Conservation (phyloP, 2,329 filamentous ascomycete genomes). For the Monilinia laxa region DNA sequence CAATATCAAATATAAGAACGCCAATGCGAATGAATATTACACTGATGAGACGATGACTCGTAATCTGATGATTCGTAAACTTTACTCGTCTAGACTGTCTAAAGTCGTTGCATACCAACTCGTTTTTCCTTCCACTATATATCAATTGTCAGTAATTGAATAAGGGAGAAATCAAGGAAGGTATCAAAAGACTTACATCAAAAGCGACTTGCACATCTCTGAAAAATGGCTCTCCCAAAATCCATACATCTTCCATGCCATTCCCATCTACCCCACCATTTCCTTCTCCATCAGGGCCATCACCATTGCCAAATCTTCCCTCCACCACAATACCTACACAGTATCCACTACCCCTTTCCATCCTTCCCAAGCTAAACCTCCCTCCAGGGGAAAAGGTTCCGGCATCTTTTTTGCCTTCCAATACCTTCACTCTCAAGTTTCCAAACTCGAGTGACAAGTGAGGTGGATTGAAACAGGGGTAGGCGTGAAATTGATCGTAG, state of each 20-base stretch:
- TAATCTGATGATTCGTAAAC: not conserved
- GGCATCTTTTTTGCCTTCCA: slow-evolving; percentile 28
- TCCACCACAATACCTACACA: slow-evolving; percentile 32
- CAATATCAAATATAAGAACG: too few relatives aligned
- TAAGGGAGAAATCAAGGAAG: fast-evolving
- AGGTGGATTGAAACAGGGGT: slow-evolving; percentile 32
- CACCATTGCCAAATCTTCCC: slow-evolving; percentile 26
- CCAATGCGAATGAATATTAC: too few relatives aligned
- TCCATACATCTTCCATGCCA: slow-evolving; percentile 31
- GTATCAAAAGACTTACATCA: slow-evolving; percentile 26
- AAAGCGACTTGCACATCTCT: slow-evolving; percentile 34
- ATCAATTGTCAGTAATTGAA: not conserved
- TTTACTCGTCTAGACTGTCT: not conserved
- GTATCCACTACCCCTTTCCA: slow-evolving; percentile 30
- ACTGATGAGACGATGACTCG: not conserved
- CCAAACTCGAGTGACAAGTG: slow-evolving; percentile 31
- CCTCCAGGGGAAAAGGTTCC: slow-evolving; percentile 27
- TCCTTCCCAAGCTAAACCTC: slow-evolving; percentile 30
- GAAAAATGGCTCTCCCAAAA: slow-evolving; percentile 35
- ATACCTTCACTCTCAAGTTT: slow-evolving; percentile 26
- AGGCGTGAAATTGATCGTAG: slow-evolving; percentile 32
- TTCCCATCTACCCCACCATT: slow-evolving; percentile 16
- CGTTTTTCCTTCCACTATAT: slow-evolving; percentile 21
- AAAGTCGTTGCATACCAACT: slow-evolving; percentile 22
- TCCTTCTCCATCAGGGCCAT: not conserved